phyloP scores from a whole-genome alignment of 2,329 filamentous ascomycete species.

The Kalmusia sp. region DNA sequence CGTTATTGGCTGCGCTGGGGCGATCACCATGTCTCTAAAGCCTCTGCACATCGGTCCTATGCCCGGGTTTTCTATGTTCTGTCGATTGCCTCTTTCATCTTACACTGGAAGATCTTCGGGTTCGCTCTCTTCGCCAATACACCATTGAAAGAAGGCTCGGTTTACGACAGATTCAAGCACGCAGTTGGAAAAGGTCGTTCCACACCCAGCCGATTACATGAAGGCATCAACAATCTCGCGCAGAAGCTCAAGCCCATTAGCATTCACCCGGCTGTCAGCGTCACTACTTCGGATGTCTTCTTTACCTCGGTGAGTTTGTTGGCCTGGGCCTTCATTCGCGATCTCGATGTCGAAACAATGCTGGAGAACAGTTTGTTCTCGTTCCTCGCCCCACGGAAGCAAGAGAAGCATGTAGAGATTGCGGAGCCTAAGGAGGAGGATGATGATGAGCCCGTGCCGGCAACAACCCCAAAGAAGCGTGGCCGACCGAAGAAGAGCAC shows the following conservation, averaged over 20 bases:
- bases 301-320: constrained; percentile 62
- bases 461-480: constrained; percentile 30
- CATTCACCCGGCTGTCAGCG: constrained; percentile 65
- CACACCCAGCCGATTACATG: constrained; percentile 31
- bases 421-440: constrained; percentile 12
- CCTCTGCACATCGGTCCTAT: constrained; percentile 51
- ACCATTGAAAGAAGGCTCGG: constrained; percentile 53
- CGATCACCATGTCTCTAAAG: constrained; percentile 50
- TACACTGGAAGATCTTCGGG: constrained; percentile 56
- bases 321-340: constrained; percentile 64
- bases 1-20: constrained; percentile 58
- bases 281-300: constrained; percentile 65
- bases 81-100: constrained; percentile 51
- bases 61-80: constrained; percentile 57
- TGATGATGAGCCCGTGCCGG: constrained; percentile 16
- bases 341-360: constrained; percentile 60
- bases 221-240: constrained; percentile 30
- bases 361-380: constrained; percentile 46
- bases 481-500: constrained; percentile 37
- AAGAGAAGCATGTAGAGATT: constrained; percentile 39
- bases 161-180: constrained; percentile 42
- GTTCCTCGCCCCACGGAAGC: constrained; percentile 27
- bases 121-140: constrained; percentile 56
- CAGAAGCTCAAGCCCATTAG: constrained; percentile 57
- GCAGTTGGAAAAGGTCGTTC: constrained; percentile 55